Evolutionary conservation across 2,329 filamentous ascomycete species (phyloP), one percentile per base, ranked within the genome.

Genomic region (Claviceps sp.): DNA sequence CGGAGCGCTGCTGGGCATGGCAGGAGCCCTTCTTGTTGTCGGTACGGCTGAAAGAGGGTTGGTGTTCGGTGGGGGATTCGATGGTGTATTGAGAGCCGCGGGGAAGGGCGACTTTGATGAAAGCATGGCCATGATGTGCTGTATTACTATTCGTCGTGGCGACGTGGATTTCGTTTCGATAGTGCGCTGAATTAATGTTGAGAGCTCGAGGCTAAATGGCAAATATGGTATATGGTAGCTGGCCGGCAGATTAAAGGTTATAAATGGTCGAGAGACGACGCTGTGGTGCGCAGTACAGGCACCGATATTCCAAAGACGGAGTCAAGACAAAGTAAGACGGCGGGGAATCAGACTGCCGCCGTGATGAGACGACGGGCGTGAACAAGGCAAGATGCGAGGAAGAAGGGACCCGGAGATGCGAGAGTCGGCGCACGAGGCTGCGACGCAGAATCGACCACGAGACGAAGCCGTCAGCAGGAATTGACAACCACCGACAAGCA

Each of bases 31-130:
- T 60, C 77, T 74, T 41, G 77, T 67, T 30, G 78, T 72, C 6
- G 73, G 62, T 60, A 79, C 72, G 54, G 71, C 67, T 46, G 75
- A 66, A 50, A 76, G 72, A n/a, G 72, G 66, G 14, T 72, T 64
- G 55, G 65, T 70, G 37, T 53, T 62, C 44, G 78, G 70, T 13
- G 72, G 62, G 58, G 77, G 71, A 54, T 70, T 67, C 48, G 74
- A 65, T 52, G 47, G 22, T 4, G 75, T 71, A 47, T 69, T 67
- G 30, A 78, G 67, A 57, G 65, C 70, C n/a, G 75, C 65, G 58
- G 83, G 75, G 63, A 84, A 88, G 44, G 84, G 76, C 60, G 84
- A 73, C 66, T 89, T 88, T 55, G 85, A 81, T 58, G 86, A 86
- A 62, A 90, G 72, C 81, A 89, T 86, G 62, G 86, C 82, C 86